Evolutionary conservation across 768 basidiomycete genomes (phyloP).

Genomic region (Amanita jacksonii): DNA sequence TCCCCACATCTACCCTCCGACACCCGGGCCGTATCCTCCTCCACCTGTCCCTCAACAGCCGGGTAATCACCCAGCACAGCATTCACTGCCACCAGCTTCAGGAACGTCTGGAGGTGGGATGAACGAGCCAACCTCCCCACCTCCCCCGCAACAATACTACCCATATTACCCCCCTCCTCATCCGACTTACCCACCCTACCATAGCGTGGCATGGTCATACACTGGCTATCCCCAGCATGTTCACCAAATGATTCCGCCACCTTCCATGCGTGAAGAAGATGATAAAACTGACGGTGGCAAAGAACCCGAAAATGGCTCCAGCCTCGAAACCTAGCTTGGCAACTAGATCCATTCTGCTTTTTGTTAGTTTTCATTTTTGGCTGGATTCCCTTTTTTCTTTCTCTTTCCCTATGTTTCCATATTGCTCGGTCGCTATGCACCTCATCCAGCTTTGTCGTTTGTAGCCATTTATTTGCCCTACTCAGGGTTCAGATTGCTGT

Average conservation of each 20-base stretch:
- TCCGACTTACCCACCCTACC: no score
- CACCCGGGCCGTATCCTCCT: conserved; percentile 5
- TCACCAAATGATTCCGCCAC: conserved; percentile 4
- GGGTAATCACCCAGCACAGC: not conserved
- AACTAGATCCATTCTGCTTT: not conserved
- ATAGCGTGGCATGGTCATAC: no score
- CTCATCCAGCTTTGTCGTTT: no score
- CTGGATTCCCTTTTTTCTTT: no score
- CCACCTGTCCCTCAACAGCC: conserved; percentile 1
- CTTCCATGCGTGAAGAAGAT: not conserved
- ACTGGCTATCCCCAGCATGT: conserved; percentile 6
- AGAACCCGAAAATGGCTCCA: conserved; percentile 1
- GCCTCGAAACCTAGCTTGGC: not conserved
- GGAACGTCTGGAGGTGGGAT: not conserved
- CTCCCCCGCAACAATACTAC: conserved; percentile 5
- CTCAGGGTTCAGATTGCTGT: no score
- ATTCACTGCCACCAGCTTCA: no score
- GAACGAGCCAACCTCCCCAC: not conserved
- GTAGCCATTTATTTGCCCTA: no score
- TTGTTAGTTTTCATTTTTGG: no score
- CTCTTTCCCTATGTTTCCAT: no score
- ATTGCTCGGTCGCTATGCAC: no score
- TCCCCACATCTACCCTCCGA: conserved; percentile 5
- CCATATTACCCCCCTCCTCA: conserved; percentile 7
- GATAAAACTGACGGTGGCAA: conserved; percentile 1